These are phyloP conservation scores for Vigna trinervia DNA, from an alignment of 306 rosid species.

Conservation along the genomic window DNA sequence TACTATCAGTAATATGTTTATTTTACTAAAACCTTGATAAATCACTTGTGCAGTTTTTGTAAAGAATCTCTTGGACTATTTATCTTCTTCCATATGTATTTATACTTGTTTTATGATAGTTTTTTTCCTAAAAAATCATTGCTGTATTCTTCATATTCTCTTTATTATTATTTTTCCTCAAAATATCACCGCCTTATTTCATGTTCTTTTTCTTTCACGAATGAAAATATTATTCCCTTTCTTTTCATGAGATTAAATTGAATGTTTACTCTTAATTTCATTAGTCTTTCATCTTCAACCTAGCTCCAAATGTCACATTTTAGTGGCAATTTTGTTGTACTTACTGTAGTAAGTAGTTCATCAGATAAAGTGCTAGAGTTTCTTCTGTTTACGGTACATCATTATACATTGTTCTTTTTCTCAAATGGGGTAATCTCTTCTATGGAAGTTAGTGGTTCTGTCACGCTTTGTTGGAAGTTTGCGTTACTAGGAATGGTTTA, in stretches of 20 bases:
- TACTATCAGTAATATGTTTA: background rate
- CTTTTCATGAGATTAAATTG: slow-evolving; percentile 4
- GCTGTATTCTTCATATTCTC: too few relatives aligned
- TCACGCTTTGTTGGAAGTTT: slow-evolving; percentile 39
- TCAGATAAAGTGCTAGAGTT: slow-evolving; percentile 6
- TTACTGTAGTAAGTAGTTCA: slow-evolving; percentile 9
- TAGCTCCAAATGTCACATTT: slow-evolving; percentile 22
- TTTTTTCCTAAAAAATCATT: background rate
- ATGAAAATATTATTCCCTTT: background rate
- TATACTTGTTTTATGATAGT: background rate
- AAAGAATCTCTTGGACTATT: background rate
- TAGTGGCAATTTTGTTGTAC: slow-evolving; percentile 14
- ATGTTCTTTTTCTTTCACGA: background rate
- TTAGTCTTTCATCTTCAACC: background rate
- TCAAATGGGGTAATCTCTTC: background rate
- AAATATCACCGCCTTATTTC: background rate
- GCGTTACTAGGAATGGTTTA: background rate
- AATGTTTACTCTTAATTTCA: background rate
- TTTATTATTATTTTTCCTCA: background rate
- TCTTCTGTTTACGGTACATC: slow-evolving; percentile 18
- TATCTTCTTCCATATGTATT: background rate
- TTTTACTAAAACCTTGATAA: background rate
- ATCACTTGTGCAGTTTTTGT: background rate
- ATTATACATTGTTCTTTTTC: background rate
- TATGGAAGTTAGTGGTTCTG: slow-evolving; percentile 14